Conservation (phyloP, 331 rosid genomes). For the Acacia pycnantha region DNA sequence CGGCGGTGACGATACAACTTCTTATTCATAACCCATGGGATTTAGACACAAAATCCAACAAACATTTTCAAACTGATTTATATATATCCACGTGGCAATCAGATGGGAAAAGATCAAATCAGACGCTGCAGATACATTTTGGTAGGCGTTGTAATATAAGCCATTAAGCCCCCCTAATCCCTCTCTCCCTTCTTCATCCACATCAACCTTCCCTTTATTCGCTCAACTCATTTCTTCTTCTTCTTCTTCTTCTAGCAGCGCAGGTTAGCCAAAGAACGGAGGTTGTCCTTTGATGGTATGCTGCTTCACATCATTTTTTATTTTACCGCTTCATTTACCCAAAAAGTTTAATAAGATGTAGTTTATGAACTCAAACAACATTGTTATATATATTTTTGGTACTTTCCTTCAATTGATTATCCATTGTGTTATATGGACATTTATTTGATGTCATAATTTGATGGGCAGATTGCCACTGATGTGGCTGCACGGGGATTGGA, state of each 20-base stretch:
- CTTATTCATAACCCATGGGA: too few relatives aligned
- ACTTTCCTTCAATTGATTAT: not conserved
- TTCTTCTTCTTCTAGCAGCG: constrained; percentile 7
- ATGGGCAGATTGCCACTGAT: constrained; percentile 84
- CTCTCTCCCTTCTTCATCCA: not conserved
- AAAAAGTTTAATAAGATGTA: not conserved
- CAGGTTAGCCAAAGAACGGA: constrained; percentile 53
- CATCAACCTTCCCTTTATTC: not conserved
- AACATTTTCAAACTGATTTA: too few relatives aligned
- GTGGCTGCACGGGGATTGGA: constrained; percentile 99
- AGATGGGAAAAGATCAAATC: not conserved
- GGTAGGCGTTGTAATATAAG: constrained; percentile 5
- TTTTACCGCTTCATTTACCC: constrained; percentile 7
- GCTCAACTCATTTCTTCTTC: too few relatives aligned
- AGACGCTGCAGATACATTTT: constrained; percentile 12
- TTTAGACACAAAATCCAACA: too few relatives aligned
- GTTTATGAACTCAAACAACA: not conserved
- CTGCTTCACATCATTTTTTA: constrained; percentile 19
- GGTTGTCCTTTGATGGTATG: constrained; percentile 83
- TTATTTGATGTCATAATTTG: constrained; percentile 17
- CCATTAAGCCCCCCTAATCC: not conserved
- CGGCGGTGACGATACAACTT: too few relatives aligned
- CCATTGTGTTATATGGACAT: constrained; percentile 11
- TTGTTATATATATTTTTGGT: not conserved
- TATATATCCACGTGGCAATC: not conserved